Conservation (phyloP, 2,329 filamentous ascomycete genomes). For the Neonectria hederae region DNA sequence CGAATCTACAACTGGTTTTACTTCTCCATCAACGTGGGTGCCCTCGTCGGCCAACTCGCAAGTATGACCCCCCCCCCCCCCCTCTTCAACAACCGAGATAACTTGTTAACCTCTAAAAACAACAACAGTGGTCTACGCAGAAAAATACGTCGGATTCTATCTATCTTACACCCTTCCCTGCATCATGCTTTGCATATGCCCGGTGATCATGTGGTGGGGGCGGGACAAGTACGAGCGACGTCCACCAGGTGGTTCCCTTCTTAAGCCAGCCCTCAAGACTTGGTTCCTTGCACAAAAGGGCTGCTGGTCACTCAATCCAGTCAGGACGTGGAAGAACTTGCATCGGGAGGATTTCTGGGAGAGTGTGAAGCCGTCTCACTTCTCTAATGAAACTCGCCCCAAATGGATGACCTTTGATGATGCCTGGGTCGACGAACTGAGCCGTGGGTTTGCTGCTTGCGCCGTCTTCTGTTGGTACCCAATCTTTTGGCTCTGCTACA, state of each 20-base stretch:
- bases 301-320: slow-evolving; percentile 73
- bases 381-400: slow-evolving; percentile 64
- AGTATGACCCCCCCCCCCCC: slow-evolving; percentile 45
- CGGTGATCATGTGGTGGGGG: slow-evolving; percentile 68
- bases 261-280: slow-evolving; percentile 70
- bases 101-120: slow-evolving; percentile 3
- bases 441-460: slow-evolving; percentile 73
- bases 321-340: slow-evolving; percentile 66
- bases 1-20: slow-evolving; percentile 78
- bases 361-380: slow-evolving; percentile 72
- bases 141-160: slow-evolving; percentile 81
- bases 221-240: slow-evolving; percentile 66
- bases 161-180: slow-evolving; percentile 75
- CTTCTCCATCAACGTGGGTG: slow-evolving; percentile 76
- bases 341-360: slow-evolving; percentile 71
- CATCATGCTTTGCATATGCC: slow-evolving; percentile 69
- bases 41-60: slow-evolving; percentile 68
- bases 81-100: background rate
- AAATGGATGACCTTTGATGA: slow-evolving; percentile 83
- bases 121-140: slow-evolving; percentile 68
- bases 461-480: slow-evolving; percentile 76
- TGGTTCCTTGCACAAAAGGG: slow-evolving; percentile 72
- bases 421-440: slow-evolving; percentile 79
- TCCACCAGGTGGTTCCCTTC: slow-evolving; percentile 73
- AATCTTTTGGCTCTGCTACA: slow-evolving; percentile 65